phyloP scores from a whole-genome alignment of 2,329 filamentous ascomycete genomes.

The Chaetomium olivaceum region DNA sequence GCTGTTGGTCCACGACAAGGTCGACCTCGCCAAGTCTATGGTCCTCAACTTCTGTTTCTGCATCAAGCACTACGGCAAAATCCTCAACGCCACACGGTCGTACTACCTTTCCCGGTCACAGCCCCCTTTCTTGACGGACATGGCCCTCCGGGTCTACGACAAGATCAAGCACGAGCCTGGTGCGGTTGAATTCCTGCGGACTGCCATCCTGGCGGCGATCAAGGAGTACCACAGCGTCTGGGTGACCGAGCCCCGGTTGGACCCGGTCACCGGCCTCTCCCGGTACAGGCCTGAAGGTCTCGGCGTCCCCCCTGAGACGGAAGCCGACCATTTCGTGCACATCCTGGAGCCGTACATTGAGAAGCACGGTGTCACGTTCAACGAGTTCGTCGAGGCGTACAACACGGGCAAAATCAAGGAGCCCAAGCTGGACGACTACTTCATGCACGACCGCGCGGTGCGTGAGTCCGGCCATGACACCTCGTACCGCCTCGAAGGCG shows the following conservation, averaged over 20 bases:
- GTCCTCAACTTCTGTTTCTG: constrained; percentile 97
- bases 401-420: constrained; percentile 75
- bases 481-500: constrained; percentile 84
- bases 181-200: constrained; percentile 76
- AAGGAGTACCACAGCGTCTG: constrained; percentile 95
- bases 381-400: constrained; percentile 86
- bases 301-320: constrained; percentile 89
- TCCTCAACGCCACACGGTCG: constrained; percentile 92
- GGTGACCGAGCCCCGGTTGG: constrained; percentile 75
- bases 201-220: constrained; percentile 84
- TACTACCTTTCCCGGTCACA: constrained; percentile 96
- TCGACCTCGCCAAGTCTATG: constrained; percentile 90
- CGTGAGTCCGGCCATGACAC: constrained; percentile 97
- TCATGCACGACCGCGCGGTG: constrained; percentile 91
- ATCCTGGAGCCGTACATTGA: constrained; percentile 78
- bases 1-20: constrained; percentile 78
- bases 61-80: constrained; percentile 97
- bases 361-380: constrained; percentile 79
- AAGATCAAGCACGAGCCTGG: constrained; percentile 85
- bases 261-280: constrained; percentile 76
- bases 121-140: constrained; percentile 95
- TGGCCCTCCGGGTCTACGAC: constrained; percentile 91
- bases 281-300: constrained; percentile 80
- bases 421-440: constrained; percentile 91
- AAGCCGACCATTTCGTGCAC: constrained; percentile 82